These are phyloP conservation scores for Fusarium subtropicale DNA, from an alignment of 2,329 filamentous ascomycete species.

Conservation along the genomic window DNA sequence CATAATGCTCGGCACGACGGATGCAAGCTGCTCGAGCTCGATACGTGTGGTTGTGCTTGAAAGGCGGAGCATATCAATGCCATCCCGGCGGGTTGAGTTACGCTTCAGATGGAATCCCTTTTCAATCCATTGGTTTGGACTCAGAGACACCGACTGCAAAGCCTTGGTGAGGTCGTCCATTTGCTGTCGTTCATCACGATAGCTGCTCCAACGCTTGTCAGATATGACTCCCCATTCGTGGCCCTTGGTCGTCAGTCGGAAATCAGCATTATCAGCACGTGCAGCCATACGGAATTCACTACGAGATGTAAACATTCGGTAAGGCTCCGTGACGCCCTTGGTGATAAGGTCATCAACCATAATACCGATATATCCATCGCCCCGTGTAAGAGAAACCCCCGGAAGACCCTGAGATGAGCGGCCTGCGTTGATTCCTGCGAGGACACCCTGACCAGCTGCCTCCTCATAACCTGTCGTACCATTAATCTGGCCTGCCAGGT, in stretches of 20 bases:
- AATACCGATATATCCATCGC: constrained; percentile 96
- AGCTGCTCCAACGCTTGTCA: constrained; percentile 81
- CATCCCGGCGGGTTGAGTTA: constrained; percentile 75
- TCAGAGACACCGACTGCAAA: constrained; percentile 69
- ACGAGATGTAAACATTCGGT: constrained; percentile 97
- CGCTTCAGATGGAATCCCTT: constrained; percentile 76
- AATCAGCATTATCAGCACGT: constrained; percentile 93
- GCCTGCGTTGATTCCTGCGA: constrained; percentile 95
- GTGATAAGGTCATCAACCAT: constrained; percentile 99
- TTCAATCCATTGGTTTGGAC: constrained; percentile 73
- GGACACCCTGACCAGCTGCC: constrained; percentile 90
- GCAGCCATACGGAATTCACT: constrained; percentile 95
- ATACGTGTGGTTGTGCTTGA: constrained; percentile 61
- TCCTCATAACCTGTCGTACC: constrained; percentile 99
- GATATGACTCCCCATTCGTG: constrained; percentile 80
- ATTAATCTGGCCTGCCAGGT: constrained; percentile 96
- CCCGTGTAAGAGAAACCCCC: constrained; percentile 77
- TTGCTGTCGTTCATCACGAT: constrained; percentile 72
- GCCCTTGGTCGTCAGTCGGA: constrained; percentile 83
- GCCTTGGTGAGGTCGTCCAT: constrained; percentile 73
- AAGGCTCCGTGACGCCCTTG: constrained; percentile 96
- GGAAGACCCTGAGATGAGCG: constrained; percentile 75
- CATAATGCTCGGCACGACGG: constrained; percentile 67
- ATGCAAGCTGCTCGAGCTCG: constrained; percentile 65
- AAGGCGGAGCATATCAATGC: constrained; percentile 82